Evolutionary conservation across 1,139 yeast species (phyloP), one percentile per base, ranked within the genome.

Genomic region (Suhomyces anneliseae): DNA sequence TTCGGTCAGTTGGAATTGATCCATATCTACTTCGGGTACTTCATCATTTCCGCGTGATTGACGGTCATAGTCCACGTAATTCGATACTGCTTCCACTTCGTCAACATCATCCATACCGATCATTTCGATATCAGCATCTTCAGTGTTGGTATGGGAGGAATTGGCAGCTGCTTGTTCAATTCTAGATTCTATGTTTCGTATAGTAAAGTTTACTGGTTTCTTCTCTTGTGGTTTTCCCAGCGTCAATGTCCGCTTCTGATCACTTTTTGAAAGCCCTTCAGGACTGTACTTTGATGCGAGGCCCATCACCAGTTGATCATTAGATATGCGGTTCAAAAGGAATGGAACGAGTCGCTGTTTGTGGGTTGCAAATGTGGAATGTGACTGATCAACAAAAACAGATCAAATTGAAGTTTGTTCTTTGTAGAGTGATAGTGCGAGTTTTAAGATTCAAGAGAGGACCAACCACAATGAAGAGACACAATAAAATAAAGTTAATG

Each of bases 61-160:
- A 4, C 46, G 37, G 27, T 36, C 27, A 26, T 34, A 34, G 24
- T 29, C 42, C 34, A 79, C 71, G 52, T 64, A 76, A 15, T 75
- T 67, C 1, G 82, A 68, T 9, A 83, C 78, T 26, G 68, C 57
- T 40, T 69, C 66, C 1, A 79, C 76, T 48, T 79, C 82, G 6
- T 63, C 58, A 41, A 66, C 71, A 52, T 78, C 73, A 47, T 78
- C 82, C 59, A 78, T 70, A 5, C 77, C 78, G 8, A 72, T 54
- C 85, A 81, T 81, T 37, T 75, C 79, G 1, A 76, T 66, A 54
- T 81, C 86, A 7, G 63, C 70, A 42, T 69, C 72, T 1, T 45
- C 50, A 11, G 27, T 10, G 19, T 55, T 56, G 31, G 41, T 48
- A 12, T 51, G 49, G 32, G 32, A 9, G 4, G 32, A 9, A 29